A percentile compares a stretch with the other conserved stretches of the same genome.
phyloP scores from a whole-genome alignment of 163 green algal genomes.

The Chlamydomonas reinhardtii region DNA sequence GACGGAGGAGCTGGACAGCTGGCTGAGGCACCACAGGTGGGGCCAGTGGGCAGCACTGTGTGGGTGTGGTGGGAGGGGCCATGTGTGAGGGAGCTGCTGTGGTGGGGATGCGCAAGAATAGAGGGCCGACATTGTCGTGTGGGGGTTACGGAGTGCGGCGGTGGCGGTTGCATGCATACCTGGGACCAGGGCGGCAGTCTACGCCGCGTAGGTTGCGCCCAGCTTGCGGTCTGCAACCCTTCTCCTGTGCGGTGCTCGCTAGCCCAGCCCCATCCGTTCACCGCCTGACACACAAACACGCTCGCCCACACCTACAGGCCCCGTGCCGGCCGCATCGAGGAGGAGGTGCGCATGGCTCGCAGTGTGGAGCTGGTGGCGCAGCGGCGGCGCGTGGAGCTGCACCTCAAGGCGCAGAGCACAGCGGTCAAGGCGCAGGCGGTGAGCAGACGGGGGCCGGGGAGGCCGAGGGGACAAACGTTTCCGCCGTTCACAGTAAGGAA shows the following conservation, averaged over 20 bases:
- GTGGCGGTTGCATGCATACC: no score
- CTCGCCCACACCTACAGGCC: conserved; percentile 55
- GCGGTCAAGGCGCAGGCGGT: conserved; percentile 59
- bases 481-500: no score
- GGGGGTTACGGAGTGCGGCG: no score
- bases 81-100: not conserved
- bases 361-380: conserved; percentile 75
- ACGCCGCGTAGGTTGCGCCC: no score
- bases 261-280: no score
- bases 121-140: no score
- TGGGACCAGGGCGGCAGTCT: no score
- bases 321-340: conserved; percentile 71
- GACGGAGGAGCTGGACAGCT: conserved; percentile 74
- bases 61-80: not conserved
- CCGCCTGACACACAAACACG: no score
- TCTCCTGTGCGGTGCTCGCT: no score
- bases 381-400: conserved; percentile 61
- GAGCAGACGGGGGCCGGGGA: not conserved
- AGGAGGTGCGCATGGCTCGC: conserved; percentile 68
- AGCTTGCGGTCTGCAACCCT: no score
- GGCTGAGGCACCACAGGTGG: conserved; percentile 69
- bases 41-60: not conserved
- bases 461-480: no score
- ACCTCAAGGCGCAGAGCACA: conserved; percentile 61
- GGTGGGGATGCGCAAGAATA: no score